Conservation (phyloP, 176 grass and related monocot genomes). For the Hordeum marinum region DNA sequence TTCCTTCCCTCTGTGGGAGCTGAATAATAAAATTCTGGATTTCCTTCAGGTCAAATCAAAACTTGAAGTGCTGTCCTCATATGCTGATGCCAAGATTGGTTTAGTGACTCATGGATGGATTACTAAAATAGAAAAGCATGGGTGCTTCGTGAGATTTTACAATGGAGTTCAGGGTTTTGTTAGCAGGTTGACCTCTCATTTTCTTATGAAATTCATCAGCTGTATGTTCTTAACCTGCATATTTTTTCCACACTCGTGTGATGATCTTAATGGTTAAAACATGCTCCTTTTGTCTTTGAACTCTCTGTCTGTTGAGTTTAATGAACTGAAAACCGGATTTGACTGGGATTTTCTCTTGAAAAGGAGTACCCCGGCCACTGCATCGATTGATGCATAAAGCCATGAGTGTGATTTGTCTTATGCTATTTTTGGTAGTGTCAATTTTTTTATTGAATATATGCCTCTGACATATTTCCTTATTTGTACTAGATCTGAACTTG, state of each 20-base stretch:
- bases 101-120: slow-evolving; percentile 94
- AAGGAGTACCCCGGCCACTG: not conserved
- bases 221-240: not conserved
- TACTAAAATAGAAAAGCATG: slow-evolving; percentile 93
- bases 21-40: not conserved
- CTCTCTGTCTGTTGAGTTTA: not conserved
- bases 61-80: slow-evolving; percentile 70
- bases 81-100: slow-evolving; percentile 85
- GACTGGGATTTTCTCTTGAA: not conserved
- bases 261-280: not conserved
- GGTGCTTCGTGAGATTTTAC: slow-evolving; percentile 91
- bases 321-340: not conserved
- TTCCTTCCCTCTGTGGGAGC: not conserved
- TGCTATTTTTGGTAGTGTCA: slow-evolving; percentile 1
- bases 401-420: not conserved
- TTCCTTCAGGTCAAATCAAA: slow-evolving; percentile 89
- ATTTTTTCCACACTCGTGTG: not conserved
- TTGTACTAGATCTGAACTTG: slow-evolving; percentile 71
- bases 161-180: slow-evolving; percentile 93
- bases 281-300: not conserved
- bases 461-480: slow-evolving; percentile 22
- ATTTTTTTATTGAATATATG: not conserved
- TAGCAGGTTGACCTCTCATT: slow-evolving; percentile 49
- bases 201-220: slow-evolving; percentile 4
- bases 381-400: not conserved